Base-by-base conservation (phyloP, 169 alveolate genomes). In the Plasmodium coatneyi region DNA sequence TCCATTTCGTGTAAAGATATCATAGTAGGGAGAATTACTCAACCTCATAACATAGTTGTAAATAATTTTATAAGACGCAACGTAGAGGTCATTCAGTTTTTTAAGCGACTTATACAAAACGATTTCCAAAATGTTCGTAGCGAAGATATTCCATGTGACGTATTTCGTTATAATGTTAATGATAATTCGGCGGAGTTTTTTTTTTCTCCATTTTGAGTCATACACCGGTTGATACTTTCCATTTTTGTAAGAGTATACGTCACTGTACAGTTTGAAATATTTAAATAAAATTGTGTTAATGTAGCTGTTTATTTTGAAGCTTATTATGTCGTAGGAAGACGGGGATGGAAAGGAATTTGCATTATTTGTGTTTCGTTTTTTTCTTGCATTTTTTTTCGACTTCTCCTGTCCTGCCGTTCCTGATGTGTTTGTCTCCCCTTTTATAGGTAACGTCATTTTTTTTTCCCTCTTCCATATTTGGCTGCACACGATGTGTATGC, bases 101-200 rank as follows among this genome's bases (percentile, higher is more conserved):
- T 70, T 81, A 43, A 91, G 72, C 19, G 92, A 80, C 52, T 91
- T 72, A 52, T 91, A 91, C 66, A 91, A 81, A 81, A 91, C 49
- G 6, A 91, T 78, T 22, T 91, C 95, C 28, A 91, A 54, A 34
- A 91, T 91, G 60, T 91, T 91, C 3, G 82, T 71, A 71, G 74
- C 89, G 74, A 80, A 91, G n/a, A 49, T 39, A 28, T 80, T 80
- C n/a, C 74, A 14, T 1, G 46, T 41, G 34, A 91, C 56, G 56
- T 91, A 91, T 28, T 80, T 91, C 74, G 28, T 36, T 52, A 91
- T 32, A 12, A 76, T 46, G 25, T 91, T 80, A 46, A 91, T 72
- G 25, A 91, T 81, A 49, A 91, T 32, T 49, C 36, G 12, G 9
- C 80, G 22, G 2, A 81, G 25, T 71, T 82, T 70, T 46, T 52